Percentiles rank a stretch among this genome's conserved stretches.
Evolutionary conservation across 2,329 filamentous ascomycete genomes (phyloP).

Genomic region (Nemania sp.): DNA sequence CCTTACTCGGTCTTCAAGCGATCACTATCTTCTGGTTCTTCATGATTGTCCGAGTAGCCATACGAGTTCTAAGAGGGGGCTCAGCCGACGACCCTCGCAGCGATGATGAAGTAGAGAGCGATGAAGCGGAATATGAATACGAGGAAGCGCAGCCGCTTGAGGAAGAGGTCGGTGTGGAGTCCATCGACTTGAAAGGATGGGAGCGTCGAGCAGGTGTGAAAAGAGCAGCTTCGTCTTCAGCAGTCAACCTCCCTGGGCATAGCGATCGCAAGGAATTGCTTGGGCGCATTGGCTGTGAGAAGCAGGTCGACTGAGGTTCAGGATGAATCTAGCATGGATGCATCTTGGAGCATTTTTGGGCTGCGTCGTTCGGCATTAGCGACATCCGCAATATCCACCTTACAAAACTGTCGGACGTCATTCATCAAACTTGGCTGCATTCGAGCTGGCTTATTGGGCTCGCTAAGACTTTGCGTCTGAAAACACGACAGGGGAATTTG

Average conservation of each 20-base stretch:
- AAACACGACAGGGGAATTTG: slow-evolving; percentile 16
- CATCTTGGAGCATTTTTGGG: slow-evolving; percentile 14
- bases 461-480: slow-evolving; percentile 1
- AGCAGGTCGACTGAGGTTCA: slow-evolving; percentile 59
- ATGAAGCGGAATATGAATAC: slow-evolving; percentile 56
- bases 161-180: slow-evolving; percentile 75
- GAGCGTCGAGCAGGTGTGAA: slow-evolving; percentile 59
- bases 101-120: slow-evolving; percentile 77
- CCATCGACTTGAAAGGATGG: slow-evolving; percentile 68
- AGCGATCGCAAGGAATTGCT: slow-evolving; percentile 80
- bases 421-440: not conserved
- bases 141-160: slow-evolving; percentile 64
- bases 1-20: slow-evolving; percentile 76
- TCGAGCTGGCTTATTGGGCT: slow-evolving; percentile 1
- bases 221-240: slow-evolving; percentile 56
- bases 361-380: not conserved
- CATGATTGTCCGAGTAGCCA: slow-evolving; percentile 83
- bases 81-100: slow-evolving; percentile 84
- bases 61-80: slow-evolving; percentile 75
- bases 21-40: slow-evolving; percentile 86
- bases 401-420: slow-evolving; percentile 4
- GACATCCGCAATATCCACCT: not conserved
- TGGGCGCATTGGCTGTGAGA: slow-evolving; percentile 81
- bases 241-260: slow-evolving; percentile 69
- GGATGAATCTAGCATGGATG: not conserved